Conservation (phyloP, 2,329 filamentous ascomycete genomes). For the Zopfia rhizophila region DNA sequence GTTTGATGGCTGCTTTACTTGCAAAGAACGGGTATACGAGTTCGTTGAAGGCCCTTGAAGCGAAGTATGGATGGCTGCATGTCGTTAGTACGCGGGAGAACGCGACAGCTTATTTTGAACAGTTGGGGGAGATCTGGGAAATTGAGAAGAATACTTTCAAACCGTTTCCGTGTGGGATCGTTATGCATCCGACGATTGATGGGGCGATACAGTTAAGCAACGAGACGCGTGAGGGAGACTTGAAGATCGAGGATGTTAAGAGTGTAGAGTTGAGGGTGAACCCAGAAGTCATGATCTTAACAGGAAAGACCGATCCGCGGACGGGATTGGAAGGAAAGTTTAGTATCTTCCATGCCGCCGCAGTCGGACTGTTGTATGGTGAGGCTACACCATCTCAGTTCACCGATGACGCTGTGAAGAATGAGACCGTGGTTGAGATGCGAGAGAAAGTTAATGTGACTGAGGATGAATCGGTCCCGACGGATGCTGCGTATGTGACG, state of each 20-base stretch:
- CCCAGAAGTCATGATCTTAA: conserved; percentile 64
- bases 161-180: conserved; percentile 67
- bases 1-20: conserved; percentile 59
- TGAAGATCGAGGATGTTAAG: conserved; percentile 57
- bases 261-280: conserved; percentile 59
- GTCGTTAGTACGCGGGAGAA: conserved; percentile 59
- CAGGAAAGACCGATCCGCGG: conserved; percentile 60
- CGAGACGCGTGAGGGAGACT: conserved; percentile 45
- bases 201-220: conserved; percentile 60
- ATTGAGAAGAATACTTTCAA: conserved; percentile 66
- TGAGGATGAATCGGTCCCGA: conserved; percentile 51
- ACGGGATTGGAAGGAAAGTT: conserved; percentile 66
- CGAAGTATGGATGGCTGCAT: conserved; percentile 64
- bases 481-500: conserved; percentile 56
- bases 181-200: conserved; percentile 67
- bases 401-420: conserved; percentile 59
- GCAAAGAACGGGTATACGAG: conserved; percentile 62
- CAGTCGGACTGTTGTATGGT: conserved; percentile 62
- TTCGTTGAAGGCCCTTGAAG: conserved; percentile 60
- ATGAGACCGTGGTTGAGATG: conserved; percentile 53
- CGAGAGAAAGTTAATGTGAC: conserved; percentile 59
- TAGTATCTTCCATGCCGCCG: conserved; percentile 65
- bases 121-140: conserved; percentile 59
- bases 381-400: conserved; percentile 64
- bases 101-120: conserved; percentile 52